Percentiles rank a stretch among this genome's conserved stretches.
Conservation (phyloP, 768 basidiomycete genomes). For the Mycena sanguinolenta region DNA sequence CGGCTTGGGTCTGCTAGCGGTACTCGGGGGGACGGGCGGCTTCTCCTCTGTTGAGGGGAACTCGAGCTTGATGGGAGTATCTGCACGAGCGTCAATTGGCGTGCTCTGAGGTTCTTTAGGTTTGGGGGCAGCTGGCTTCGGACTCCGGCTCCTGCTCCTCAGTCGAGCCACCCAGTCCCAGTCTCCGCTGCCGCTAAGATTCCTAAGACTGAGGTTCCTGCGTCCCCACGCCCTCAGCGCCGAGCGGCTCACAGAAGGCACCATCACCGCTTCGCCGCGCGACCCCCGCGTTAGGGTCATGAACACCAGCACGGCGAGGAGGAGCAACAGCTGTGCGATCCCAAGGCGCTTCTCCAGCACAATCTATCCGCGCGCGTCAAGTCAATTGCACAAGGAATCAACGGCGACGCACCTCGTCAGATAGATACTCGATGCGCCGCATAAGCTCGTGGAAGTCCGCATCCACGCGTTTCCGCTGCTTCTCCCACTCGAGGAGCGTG, state of each 20-base stretch:
- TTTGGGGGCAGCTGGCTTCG: slow-evolving; percentile 3
- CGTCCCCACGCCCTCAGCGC: slow-evolving; percentile 34
- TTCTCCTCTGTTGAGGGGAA: slow-evolving; percentile 30
- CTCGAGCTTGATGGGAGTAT: slow-evolving; percentile 24
- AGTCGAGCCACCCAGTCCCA: slow-evolving; percentile 37
- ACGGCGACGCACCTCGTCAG: slow-evolving; percentile 79
- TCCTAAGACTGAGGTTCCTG: slow-evolving; percentile 33
- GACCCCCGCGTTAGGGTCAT: slow-evolving; percentile 89
- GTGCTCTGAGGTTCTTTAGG: background rate
- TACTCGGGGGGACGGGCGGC: background rate
- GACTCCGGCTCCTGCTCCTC: slow-evolving; percentile 28
- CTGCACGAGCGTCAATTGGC: slow-evolving; percentile 4
- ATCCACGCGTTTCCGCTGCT: slow-evolving; percentile 76
- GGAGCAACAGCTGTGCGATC: slow-evolving; percentile 85
- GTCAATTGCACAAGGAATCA: background rate
- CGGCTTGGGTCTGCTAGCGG: slow-evolving; percentile 27
- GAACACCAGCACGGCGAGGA: slow-evolving; percentile 87
- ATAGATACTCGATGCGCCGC: slow-evolving; percentile 78
- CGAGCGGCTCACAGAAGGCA: slow-evolving; percentile 15
- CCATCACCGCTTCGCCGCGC: slow-evolving; percentile 11
- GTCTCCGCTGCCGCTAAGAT: slow-evolving; percentile 29
- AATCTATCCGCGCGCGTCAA: slow-evolving; percentile 61
- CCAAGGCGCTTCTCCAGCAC: slow-evolving; percentile 91
- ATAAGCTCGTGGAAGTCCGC: no score
- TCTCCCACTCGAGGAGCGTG: slow-evolving; percentile 75